Evolutionary conservation across 2,329 filamentous ascomycete genomes (phyloP), one percentile per base, ranked within the genome.

Genomic region (Ceratocystis papillata): DNA sequence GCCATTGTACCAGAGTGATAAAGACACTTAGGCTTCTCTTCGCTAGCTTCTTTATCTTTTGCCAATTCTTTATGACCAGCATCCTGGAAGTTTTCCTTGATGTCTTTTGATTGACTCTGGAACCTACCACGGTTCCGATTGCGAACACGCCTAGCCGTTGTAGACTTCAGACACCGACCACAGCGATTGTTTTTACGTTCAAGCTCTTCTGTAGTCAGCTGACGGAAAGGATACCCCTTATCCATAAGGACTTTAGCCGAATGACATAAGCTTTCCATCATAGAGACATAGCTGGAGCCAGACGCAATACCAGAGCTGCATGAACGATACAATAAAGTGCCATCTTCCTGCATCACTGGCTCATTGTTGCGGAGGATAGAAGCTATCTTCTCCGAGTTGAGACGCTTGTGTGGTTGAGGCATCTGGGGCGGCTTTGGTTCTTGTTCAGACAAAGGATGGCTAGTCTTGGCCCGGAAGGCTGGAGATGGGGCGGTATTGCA

Each of bases 141-240:
- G 12, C 44, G 8, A 12, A 46, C 17, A 44, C 41, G 48, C 28
- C 17, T 46, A 46, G 62, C 63, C 41, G 37, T 55, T 8, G 65
- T 41, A 25, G 65, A 67, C 59, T 72, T 71, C 46, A 62, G 63
- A 65, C 74, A 75, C 25, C 67, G 68, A 22, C 60, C 65, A 67
- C 74, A 75, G 22, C 73, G 71, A 57, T 41, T 41, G 12, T 69
- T 71, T 69, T 75, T 75, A n/a, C 69, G 70, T 5, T 73, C 69
- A 2, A 75, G 63, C 12, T 75, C 73, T 0, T 65, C 60, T 20
- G 45, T 22, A 2, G 71, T 69, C 5, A 74, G 69, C 61, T 72
- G 71, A 1, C 61, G 46, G 8, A 74, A 44, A 20, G 73, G 65
- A 55, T 74, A 75, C 44, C 73, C 73, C 48, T 61, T 64, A 1